Evolutionary conservation across 768 basidiomycete genomes (phyloP).

Genomic region (Mycena galopus): DNA sequence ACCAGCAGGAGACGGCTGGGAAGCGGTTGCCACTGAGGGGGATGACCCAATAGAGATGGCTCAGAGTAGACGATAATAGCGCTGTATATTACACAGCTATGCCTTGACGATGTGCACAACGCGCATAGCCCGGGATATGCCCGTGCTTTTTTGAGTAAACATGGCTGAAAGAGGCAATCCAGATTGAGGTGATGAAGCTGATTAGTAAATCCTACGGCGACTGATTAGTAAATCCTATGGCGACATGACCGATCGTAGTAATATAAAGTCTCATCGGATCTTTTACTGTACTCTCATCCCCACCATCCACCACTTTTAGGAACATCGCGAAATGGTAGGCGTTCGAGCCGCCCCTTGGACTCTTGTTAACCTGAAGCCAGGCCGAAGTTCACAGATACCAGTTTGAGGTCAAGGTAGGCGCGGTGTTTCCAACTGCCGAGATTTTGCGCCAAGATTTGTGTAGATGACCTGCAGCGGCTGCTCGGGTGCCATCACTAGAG

Average conservation of each 20-base stretch:
- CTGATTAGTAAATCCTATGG: not conserved
- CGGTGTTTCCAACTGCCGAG: not conserved
- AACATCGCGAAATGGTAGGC: constrained; percentile 16
- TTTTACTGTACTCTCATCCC: not conserved
- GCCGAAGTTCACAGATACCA: constrained; percentile 67
- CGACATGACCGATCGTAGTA: not conserved
- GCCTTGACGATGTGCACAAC: not conserved
- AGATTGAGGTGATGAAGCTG: not conserved
- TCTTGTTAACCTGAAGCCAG: not conserved
- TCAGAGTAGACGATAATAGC: constrained; percentile 46
- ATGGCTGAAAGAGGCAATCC: not conserved
- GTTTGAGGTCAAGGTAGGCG: constrained; percentile 84
- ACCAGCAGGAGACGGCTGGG: constrained; percentile 75
- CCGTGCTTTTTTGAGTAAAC: not conserved
- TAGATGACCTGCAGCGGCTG: constrained; percentile 93
- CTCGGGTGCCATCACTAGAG: constrained; percentile 84
- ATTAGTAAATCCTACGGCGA: not conserved
- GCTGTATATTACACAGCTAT: constrained; percentile 24
- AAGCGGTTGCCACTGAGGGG: constrained; percentile 79
- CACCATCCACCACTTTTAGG: not conserved
- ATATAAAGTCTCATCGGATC: not conserved
- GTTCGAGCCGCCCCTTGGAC: too few species aligned
- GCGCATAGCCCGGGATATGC: not conserved
- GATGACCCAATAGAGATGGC: constrained; percentile 81
- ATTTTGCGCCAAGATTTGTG: not conserved